A percentile compares a stretch with the other conserved stretches of the same genome.
These are phyloP conservation scores for Xylaria palmicola DNA, from an alignment of 495 filamentous ascomycete genomes.

Conservation along the genomic window DNA sequence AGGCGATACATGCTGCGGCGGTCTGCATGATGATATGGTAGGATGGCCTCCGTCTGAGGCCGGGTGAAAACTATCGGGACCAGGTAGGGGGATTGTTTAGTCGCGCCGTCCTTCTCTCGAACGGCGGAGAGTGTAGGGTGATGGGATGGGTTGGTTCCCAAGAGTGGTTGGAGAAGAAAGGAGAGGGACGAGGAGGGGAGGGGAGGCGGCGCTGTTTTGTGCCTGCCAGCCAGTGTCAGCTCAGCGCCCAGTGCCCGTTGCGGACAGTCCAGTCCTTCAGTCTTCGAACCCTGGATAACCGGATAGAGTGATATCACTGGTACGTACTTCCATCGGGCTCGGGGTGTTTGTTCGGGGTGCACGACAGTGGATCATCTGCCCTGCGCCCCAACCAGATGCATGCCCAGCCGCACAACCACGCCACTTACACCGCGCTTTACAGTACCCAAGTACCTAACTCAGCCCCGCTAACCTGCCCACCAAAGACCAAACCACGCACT, in stretches of 20 bases:
- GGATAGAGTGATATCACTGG: neutral
- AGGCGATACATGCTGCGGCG: too few relatives aligned
- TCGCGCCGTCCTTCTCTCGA: slow-evolving; percentile 24
- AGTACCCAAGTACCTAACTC: neutral
- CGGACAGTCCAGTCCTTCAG: too few relatives aligned
- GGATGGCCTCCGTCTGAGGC: slow-evolving; percentile 27
- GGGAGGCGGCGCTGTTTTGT: slow-evolving; percentile 17
- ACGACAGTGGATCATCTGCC: neutral
- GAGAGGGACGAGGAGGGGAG: slow-evolving; percentile 15
- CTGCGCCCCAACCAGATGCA: neutral
- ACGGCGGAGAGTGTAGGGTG: slow-evolving; percentile 25
- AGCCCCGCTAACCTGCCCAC: neutral
- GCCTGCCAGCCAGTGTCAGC: neutral
- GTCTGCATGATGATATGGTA: slow-evolving; percentile 37
- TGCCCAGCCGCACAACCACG: neutral
- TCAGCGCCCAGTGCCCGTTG: too few relatives aligned
- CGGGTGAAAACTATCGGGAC: slow-evolving; percentile 24
- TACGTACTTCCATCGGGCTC: neutral
- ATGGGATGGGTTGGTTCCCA: slow-evolving; percentile 16
- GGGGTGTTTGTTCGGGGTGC: neutral
- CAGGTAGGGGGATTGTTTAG: slow-evolving; percentile 21
- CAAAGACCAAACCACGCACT: too few relatives aligned
- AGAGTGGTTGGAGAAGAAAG: slow-evolving; percentile 13
- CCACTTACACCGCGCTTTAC: slow-evolving; percentile 5
- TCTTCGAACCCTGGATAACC: neutral